Percentiles rank a stretch among this genome's conserved stretches.
phyloP scores from a whole-genome alignment of 768 basidiomycete genomes.

The Boletus huronensis region DNA sequence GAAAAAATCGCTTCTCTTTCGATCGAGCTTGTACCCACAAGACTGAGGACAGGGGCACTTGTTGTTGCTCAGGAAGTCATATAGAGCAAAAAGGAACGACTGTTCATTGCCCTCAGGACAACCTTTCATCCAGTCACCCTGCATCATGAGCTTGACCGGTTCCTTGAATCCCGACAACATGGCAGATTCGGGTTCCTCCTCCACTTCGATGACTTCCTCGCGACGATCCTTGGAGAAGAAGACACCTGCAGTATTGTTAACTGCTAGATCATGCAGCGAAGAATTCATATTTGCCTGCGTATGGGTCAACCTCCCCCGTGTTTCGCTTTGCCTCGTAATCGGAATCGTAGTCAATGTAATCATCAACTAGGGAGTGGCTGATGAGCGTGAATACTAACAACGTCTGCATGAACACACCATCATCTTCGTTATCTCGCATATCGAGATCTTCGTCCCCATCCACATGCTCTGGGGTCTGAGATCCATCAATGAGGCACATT shows the following conservation, averaged over 20 bases:
- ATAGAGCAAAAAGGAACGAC: constrained; percentile 80
- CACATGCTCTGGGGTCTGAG: constrained; percentile 59
- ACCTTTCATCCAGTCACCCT: constrained; percentile 96
- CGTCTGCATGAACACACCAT: constrained; percentile 33
- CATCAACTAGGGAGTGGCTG: constrained; percentile 37
- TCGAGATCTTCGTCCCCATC: constrained; percentile 48
- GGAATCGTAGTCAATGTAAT: constrained; percentile 79
- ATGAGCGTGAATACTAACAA: constrained; percentile 7
- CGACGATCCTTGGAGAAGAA: constrained; percentile 94
- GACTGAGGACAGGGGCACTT: constrained; percentile 68
- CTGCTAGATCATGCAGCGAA: neutral
- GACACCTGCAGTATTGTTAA: constrained; percentile 50
- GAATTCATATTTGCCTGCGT: constrained; percentile 57
- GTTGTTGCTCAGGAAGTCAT: constrained; percentile 65
- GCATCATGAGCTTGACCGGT: constrained; percentile 66
- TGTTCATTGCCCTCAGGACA: constrained; percentile 94
- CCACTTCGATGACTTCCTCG: constrained; percentile 89
- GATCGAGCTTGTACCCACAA: constrained; percentile 60
- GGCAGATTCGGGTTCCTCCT: constrained; percentile 65
- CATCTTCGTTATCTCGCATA: constrained; percentile 50
- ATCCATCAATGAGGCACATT: neutral
- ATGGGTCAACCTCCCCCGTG: constrained; percentile 74
- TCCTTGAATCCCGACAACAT: constrained; percentile 43
- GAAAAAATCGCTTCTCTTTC: constrained; percentile 79
- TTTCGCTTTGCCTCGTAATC: constrained; percentile 57